Conservation (phyloP, 345 rosid genomes). For the Alliaria petiolata region DNA sequence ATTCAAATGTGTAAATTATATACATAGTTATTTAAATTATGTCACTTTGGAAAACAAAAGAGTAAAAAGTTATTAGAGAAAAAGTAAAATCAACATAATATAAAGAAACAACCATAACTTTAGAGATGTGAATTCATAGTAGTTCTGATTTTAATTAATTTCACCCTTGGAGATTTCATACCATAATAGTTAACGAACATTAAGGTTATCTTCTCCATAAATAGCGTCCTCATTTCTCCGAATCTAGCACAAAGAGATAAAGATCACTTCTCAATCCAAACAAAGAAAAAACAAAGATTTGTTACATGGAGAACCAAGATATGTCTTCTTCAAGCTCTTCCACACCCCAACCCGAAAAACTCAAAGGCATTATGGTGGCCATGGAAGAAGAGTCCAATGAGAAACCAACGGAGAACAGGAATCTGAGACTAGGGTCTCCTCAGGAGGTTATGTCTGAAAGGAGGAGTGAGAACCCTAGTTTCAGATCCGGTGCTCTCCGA, state of each 20-base stretch:
- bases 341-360: background rate
- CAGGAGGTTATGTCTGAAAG: constrained; percentile 11
- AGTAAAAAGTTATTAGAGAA: background rate
- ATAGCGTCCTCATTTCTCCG: constrained; percentile 11
- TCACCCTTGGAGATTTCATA: constrained; percentile 14
- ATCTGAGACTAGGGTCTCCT: background rate
- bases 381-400: background rate
- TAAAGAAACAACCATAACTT: constrained; percentile 18
- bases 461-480: constrained; percentile 5
- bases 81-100: constrained; percentile 1
- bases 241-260: constrained; percentile 22
- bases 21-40: background rate
- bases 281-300: constrained; percentile 4
- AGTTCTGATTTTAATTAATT: constrained; percentile 1
- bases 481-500: constrained; percentile 6
- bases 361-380: background rate
- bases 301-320: constrained; percentile 4
- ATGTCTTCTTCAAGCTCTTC: constrained; percentile 26
- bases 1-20: too few relatives aligned
- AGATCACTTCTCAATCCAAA: constrained; percentile 11
- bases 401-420: background rate
- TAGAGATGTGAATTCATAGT: constrained; percentile 5
- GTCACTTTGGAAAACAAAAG: background rate
- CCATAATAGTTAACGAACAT: constrained; percentile 19
- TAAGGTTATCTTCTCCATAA: constrained; percentile 13